Evolutionary conservation across 768 basidiomycete genomes (phyloP), one percentile per base, ranked within the genome.

Genomic region (Amyloporia xantha): DNA sequence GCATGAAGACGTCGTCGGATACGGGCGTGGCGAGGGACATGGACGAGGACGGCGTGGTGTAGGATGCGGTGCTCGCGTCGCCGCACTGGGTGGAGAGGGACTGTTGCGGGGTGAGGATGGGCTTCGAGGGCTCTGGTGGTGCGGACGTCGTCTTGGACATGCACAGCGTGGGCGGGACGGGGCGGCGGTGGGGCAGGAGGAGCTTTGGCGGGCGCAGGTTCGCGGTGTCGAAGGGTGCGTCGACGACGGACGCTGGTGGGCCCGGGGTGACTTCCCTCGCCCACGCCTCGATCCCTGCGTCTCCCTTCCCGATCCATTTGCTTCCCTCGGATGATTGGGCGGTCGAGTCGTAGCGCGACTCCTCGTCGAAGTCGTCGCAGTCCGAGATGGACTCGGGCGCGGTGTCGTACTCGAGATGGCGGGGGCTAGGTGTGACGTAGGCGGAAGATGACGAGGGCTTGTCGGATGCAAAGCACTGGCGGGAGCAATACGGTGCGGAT

Each of bases 401-500:
- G 43, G 47, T 6, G 17, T 21, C 20, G 52, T 44, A 28, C 52
- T 53, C 4, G 54, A 47, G 35, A 44, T 46, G 40, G 52, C 53
- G 52, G 37, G 50, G 30, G 41, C 13, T n/a, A 24, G 44, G 49
- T 45, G 37, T 40, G 52, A 33, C 5, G 53, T 36, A 42, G 33
- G 26, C 38, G 38, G 49, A 15, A 30, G 37, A 44, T 25, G 61
- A 21, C 19, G 53, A 48, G 11, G 58, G 51, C 41, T 68, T 64
- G 35, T 65, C 67, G 44, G 68, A 63, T 19, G 59, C 62, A 40
- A 62, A 56, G 48, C 68, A 68, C 58, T 74, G 74, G 13, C 68
- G 62, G 0, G 81, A 82, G 67, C 84, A 85, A 65, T 82, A 85
- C 3, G 71, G 67, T 5, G 64, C 64, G 1, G 61, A 51, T 3